Conservation (phyloP, 345 rosid species). For the Durio zibethinus region DNA sequence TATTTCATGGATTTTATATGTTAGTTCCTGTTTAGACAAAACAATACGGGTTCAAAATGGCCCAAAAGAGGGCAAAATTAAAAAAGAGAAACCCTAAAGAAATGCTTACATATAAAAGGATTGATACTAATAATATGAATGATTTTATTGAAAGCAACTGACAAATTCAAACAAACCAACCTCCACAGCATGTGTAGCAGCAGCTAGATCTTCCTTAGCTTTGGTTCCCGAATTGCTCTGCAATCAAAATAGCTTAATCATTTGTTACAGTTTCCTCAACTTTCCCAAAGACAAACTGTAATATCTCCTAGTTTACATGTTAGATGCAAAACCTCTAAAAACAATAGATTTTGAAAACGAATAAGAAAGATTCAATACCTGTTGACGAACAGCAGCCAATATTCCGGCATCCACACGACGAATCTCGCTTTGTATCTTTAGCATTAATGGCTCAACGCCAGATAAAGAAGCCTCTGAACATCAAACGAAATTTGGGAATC, state of each 20-base stretch:
- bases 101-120: background rate
- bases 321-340: background rate
- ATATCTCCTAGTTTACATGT: background rate
- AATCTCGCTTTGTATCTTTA: conserved; percentile 89
- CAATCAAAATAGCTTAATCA: conserved; percentile 21
- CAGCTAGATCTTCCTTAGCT: conserved; percentile 99
- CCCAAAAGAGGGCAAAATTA: background rate
- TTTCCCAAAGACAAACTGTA: conserved; percentile 3
- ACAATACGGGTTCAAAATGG: conserved; percentile 12
- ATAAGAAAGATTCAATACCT: conserved; percentile 44
- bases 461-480: conserved; percentile 88
- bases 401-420: conserved; percentile 92
- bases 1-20: conserved; percentile 87
- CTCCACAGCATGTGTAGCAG: conserved; percentile 97
- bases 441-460: conserved; percentile 98
- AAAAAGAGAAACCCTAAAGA: conserved; percentile 1
- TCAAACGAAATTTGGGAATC: conserved; percentile 11
- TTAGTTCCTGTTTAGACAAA: conserved; percentile 66
- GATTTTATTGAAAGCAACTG: background rate
- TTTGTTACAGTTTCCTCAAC: conserved; percentile 8
- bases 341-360: background rate
- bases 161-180: conserved; percentile 36
- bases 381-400: conserved; percentile 94
- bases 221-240: conserved; percentile 97
- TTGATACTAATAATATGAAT: background rate